These are phyloP conservation scores for Alternaria arbusti DNA, from an alignment of 2,329 filamentous ascomycete species.

Conservation along the genomic window DNA sequence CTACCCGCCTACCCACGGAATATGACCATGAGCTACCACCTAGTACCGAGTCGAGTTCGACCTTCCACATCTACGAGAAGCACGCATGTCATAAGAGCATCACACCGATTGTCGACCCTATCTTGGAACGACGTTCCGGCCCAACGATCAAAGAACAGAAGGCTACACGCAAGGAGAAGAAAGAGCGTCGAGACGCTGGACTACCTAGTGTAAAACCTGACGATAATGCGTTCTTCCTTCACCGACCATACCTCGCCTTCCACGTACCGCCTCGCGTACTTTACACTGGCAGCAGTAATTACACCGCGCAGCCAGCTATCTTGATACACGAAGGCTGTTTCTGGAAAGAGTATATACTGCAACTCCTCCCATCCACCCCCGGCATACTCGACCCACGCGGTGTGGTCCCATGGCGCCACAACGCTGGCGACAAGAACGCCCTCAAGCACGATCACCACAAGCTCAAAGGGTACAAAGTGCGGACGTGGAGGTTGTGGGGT, in stretches of 20 bases:
- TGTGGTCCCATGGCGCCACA: conserved; percentile 31
- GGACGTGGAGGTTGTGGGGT: conserved; percentile 40
- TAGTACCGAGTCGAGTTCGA: background rate
- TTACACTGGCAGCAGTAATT: conserved; percentile 24
- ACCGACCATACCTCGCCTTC: conserved; percentile 40
- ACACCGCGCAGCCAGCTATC: conserved; percentile 19
- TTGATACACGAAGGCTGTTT: conserved; percentile 34
- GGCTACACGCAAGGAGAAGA: conserved; percentile 10
- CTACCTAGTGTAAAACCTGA: conserved; percentile 3
- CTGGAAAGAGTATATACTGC: conserved; percentile 41
- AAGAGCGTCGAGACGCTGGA: conserved; percentile 14
- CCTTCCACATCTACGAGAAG: conserved; percentile 1
- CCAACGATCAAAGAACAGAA: conserved; percentile 19
- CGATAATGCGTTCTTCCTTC: conserved; percentile 34
- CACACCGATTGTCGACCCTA: background rate
- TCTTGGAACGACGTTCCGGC: conserved; percentile 1
- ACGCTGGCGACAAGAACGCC: conserved; percentile 19
- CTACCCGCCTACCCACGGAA: background rate
- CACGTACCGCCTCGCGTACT: conserved; percentile 37
- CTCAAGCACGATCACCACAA: conserved; percentile 13
- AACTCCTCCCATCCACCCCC: conserved; percentile 31
- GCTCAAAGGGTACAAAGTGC: conserved; percentile 40
- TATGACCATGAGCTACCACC: background rate
- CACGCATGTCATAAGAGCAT: background rate
- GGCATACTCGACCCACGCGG: conserved; percentile 40